Evolutionary conservation across 2,329 filamentous ascomycete species (phyloP).

Genomic region (Aspergillus nomiae): DNA sequence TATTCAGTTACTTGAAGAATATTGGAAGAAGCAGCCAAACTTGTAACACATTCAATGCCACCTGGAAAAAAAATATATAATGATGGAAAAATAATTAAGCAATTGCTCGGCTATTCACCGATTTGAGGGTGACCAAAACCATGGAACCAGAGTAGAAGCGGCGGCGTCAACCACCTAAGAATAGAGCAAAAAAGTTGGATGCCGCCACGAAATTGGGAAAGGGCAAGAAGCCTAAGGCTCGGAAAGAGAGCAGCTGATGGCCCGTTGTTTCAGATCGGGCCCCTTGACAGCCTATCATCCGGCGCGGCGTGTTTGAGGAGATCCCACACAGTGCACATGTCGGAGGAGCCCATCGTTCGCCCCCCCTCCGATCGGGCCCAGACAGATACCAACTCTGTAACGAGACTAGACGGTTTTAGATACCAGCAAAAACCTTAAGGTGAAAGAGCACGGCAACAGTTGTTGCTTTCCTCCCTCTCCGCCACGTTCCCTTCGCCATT

Average conservation of each 20-base stretch:
- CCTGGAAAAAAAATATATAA: too few relatives aligned
- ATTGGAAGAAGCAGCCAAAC: too few relatives aligned
- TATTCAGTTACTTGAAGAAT: too few relatives aligned
- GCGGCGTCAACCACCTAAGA: conserved; percentile 1
- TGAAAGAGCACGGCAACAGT: neutral
- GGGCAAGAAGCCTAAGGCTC: neutral
- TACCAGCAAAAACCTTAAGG: conserved; percentile 2
- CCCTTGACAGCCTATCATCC: conserved; percentile 22
- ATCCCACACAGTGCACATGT: conserved; percentile 7
- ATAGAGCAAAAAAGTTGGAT: neutral
- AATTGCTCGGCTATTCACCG: neutral
- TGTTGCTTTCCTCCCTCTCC: neutral
- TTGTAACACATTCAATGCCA: too few relatives aligned
- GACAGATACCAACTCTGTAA: conserved; percentile 11
- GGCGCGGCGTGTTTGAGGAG: conserved; percentile 15
- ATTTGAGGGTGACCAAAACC: neutral
- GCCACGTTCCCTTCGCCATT: neutral
- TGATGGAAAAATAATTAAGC: neutral
- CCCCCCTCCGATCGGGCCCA: conserved; percentile 16
- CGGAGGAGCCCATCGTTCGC: conserved; percentile 9
- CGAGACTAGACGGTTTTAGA: neutral
- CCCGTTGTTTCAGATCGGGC: conserved; percentile 25
- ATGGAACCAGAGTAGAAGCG: neutral
- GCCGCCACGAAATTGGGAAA: neutral
- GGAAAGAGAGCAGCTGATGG: conserved; percentile 4